Evolutionary conservation across 257 asterid species (phyloP).

Genomic region (Coffea canephora): DNA sequence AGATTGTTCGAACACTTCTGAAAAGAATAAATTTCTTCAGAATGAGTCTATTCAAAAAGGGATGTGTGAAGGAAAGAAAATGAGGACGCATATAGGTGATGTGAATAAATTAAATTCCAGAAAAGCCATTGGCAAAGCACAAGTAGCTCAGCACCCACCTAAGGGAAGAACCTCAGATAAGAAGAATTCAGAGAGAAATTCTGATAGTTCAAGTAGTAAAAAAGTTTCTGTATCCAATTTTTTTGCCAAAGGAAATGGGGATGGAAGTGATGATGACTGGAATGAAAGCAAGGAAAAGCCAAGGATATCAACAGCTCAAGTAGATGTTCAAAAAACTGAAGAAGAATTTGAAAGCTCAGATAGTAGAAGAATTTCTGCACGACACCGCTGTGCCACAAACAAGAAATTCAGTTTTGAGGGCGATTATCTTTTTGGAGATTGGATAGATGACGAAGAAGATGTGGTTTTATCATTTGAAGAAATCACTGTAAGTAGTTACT

Average conservation of each 20-base stretch:
- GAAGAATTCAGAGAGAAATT: conserved; percentile 9
- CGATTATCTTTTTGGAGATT: conserved; percentile 39
- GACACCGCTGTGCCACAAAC: conserved; percentile 39
- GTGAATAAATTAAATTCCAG: not conserved
- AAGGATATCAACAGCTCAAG: conserved; percentile 22
- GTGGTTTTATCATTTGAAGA: conserved; percentile 22
- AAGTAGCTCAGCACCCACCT: conserved; percentile 10
- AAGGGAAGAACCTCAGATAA: conserved; percentile 14
- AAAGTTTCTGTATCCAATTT: conserved; percentile 14
- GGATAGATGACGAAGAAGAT: conserved; percentile 64
- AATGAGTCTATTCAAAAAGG: not conserved
- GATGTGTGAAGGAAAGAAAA: not conserved
- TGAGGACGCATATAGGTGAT: not conserved
- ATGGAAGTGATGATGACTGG: conserved; percentile 51
- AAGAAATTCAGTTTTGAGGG: conserved; percentile 31
- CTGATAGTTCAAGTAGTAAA: conserved; percentile 15
- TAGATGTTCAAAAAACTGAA: conserved; percentile 21
- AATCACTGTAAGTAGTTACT: conserved; percentile 9
- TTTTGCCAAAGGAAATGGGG: conserved; percentile 22
- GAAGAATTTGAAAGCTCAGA: conserved; percentile 24
- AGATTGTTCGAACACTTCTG: conserved; percentile 13
- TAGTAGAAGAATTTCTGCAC: conserved; percentile 36
- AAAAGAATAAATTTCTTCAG: not conserved
- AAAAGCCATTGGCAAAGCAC: not conserved
- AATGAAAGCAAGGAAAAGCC: conserved; percentile 35